Evolutionary conservation across 1,284 basidiomycete species (phyloP), one percentile per base, ranked within the genome.

Genomic region (Phellinidium pouzarii): DNA sequence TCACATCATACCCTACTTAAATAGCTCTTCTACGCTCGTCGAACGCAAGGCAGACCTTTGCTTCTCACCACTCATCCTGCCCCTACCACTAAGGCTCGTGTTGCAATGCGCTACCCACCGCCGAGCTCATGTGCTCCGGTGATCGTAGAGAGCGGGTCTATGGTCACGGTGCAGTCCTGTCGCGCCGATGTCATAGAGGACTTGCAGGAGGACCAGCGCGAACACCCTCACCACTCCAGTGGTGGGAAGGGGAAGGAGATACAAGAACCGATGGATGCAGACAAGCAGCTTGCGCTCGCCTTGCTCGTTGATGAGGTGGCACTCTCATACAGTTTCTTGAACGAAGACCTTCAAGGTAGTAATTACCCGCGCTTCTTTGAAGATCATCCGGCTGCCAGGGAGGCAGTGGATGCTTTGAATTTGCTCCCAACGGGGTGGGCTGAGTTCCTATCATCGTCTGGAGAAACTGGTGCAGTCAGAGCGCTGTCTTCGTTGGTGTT

Each of bases 291-390:
- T 11, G 49, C 49, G 9, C 49, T 26, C 25, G 44, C 40, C n/a
- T 19, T 52, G 19, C 29, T 52, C 43, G 43, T 43, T 8, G 50
- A n/a, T n/a, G n/a, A n/a, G n/a, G n/a, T n/a, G n/a, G n/a, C n/a
- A n/a, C n/a, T n/a, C n/a, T n/a, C n/a, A n/a, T n/a, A n/a, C n/a
- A n/a, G n/a, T n/a, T n/a, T n/a, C n/a, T n/a, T n/a, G n/a, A n/a
- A n/a, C n/a, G n/a, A n/a, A n/a, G n/a, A n/a, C n/a, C n/a, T n/a
- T n/a, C n/a, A n/a, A n/a, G n/a, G n/a, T n/a, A n/a, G n/a, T n/a
- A n/a, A n/a, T n/a, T n/a, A n/a, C n/a, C n/a, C n/a, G n/a, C n/a
- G n/a, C n/a, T n/a, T n/a, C n/a, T n/a, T n/a, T n/a, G n/a, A n/a
- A n/a, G n/a, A n/a, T n/a, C n/a, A n/a, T n/a, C n/a, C n/a, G n/a